A percentile compares a stretch with the other conserved stretches of the same genome.
Conservation (phyloP, 495 filamentous ascomycete genomes). For the Corynascus novoguineensis region DNA sequence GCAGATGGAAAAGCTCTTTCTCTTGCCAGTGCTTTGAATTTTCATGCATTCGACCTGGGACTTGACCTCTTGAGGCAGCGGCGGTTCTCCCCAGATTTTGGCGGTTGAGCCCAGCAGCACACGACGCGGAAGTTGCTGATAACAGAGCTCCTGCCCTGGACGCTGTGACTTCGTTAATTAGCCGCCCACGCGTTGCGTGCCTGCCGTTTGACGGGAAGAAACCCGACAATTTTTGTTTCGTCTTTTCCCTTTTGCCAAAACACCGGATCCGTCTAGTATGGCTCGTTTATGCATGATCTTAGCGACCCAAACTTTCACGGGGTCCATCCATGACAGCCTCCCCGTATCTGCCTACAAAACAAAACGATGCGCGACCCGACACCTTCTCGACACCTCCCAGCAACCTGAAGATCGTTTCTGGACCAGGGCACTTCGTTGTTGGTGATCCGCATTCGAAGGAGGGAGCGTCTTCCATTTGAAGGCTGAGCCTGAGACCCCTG, state of each 20-base stretch:
- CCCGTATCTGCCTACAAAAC: background rate
- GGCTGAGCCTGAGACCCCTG: slow-evolving; percentile 3
- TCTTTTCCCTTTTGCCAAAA: background rate
- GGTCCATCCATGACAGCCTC: background rate
- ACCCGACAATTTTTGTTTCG: background rate
- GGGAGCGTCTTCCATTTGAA: background rate
- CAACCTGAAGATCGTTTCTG: background rate
- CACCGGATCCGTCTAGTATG: background rate
- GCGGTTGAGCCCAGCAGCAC: background rate
- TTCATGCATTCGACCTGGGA: no score
- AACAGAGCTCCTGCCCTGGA: background rate
- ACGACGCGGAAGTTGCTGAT: background rate
- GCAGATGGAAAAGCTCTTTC: no score
- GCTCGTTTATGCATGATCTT: no score
- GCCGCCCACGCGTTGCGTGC: background rate
- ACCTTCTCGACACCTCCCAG: background rate
- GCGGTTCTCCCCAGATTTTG: slow-evolving; percentile 1
- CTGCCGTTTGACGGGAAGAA: background rate
- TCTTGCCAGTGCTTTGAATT: no score
- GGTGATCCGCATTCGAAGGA: background rate
- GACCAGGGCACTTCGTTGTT: background rate
- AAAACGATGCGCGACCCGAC: background rate
- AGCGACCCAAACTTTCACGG: no score
- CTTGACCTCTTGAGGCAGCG: background rate
- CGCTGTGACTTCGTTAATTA: background rate